Evolutionary conservation across 345 rosid species (phyloP), one percentile per base, ranked within the genome.

Genomic region (Erucastrum elatum): DNA sequence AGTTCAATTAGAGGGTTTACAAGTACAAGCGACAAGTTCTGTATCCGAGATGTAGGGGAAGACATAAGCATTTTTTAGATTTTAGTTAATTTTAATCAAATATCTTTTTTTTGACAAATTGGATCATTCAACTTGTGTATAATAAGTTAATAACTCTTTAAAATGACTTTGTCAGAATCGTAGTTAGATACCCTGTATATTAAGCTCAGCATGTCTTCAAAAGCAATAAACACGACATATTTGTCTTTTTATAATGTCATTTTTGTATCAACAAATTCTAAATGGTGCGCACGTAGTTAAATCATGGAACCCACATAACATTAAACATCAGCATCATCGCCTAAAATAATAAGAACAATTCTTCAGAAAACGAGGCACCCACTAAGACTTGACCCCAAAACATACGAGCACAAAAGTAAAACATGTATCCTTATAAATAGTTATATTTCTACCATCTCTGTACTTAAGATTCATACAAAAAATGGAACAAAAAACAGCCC

Each of bases 331-430:
- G 70, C 51, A 77, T 39, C 12, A 16, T 72, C 65, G 13, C 55
- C 13, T 46, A 46, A 12, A 46, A 17, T n/a, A 51, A 11, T 68
- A 68, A 51, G 61, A 68, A 74, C 8, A 16, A 69, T 51, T 75
- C 63, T 69, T 75, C 27, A 75, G 17, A 55, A 10, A 70, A 87
- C 90, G 87, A 85, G 90, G 63, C 41, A 49, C 87, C 95, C 89
- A 87, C 95, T 76, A 76, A 58, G 82, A 8, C 53, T 29, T 77
- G 30, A 69, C 64, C 64, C 13, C 59, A 61, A 27, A 64, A 76
- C 44, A 31, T 29, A 71, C 51, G 73, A 79, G 66, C 29, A 35
- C 64, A 13, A 25, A 66, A 39, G 1, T 51, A 3, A 27, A 37
- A 62, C 16, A 64, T 0, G 2, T 34, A 6, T 66, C 31, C 30